A percentile compares a stretch with the other conserved stretches of the same genome.
phyloP scores from a whole-genome alignment of 1,139 yeast species.

The Candida buenavistaensis region DNA sequence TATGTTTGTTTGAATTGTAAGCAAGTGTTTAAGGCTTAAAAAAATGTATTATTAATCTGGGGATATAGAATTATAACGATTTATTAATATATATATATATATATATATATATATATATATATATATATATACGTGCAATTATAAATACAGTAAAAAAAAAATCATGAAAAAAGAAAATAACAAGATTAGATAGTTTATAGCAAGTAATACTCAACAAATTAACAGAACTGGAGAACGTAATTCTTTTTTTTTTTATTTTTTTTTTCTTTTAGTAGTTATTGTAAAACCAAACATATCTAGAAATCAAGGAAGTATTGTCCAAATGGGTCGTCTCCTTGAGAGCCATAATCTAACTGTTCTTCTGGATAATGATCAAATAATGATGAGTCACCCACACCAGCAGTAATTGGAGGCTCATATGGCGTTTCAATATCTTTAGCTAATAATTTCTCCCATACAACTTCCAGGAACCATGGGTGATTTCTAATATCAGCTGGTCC shows the following conservation, averaged over 20 bases:
- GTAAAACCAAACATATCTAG: no score
- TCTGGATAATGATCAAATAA: constrained; percentile 62
- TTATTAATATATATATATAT: neutral
- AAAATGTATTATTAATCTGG: no score
- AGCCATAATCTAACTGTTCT: constrained; percentile 56
- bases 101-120: no score
- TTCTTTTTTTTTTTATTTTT: no score
- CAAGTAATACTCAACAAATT: no score
- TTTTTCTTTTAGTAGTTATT: no score
- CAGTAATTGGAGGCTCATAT: constrained; percentile 62
- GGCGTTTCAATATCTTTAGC: constrained; percentile 63
- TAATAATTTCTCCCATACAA: constrained; percentile 58
- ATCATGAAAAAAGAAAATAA: no score
- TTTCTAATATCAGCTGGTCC: constrained; percentile 59
- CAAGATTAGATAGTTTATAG: no score
- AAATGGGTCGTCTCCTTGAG: constrained; percentile 49
- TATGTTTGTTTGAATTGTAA: constrained; percentile 90
- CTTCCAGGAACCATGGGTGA: constrained; percentile 62
- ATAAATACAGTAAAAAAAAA: no score
- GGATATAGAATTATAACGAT: neutral
- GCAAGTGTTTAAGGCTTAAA: constrained; percentile 57
- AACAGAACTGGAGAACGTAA: no score
- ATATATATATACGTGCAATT: no score
- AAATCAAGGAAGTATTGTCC: constrained; percentile 52
- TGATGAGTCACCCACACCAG: constrained; percentile 65